These are phyloP conservation scores for Kurtzmaniella natalensis DNA, from an alignment of 1,139 yeast species.

Conservation along the genomic window DNA sequence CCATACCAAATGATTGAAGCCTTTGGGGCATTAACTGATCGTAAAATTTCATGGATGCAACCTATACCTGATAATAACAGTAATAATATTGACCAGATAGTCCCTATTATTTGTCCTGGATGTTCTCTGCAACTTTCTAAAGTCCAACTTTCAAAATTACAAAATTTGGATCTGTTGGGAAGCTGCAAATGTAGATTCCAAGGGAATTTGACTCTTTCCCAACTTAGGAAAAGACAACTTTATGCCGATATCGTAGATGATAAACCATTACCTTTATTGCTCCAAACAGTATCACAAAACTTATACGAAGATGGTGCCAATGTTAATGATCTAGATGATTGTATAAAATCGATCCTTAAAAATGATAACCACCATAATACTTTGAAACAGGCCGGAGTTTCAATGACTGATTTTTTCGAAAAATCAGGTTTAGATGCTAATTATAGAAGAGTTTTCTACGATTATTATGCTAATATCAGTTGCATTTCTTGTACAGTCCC, in stretches of 20 bases:
- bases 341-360: slow-evolving; percentile 1
- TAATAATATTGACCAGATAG: neutral
- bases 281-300: slow-evolving; percentile 3
- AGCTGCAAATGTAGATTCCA: slow-evolving; percentile 7
- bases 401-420: slow-evolving; percentile 1
- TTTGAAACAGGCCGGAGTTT: slow-evolving; percentile 1
- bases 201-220: slow-evolving; percentile 4
- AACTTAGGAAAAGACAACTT: slow-evolving; percentile 4
- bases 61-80: neutral
- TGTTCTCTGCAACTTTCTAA: slow-evolving; percentile 3
- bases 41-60: slow-evolving; percentile 1
- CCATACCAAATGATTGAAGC: slow-evolving; percentile 1
- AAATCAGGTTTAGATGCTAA: neutral
- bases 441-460: neutral
- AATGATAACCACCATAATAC: neutral
- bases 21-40: slow-evolving; percentile 2
- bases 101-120: slow-evolving; percentile 5
- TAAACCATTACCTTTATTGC: slow-evolving; percentile 4
- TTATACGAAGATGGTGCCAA: slow-evolving; percentile 2
- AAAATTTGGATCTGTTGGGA: neutral
- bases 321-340: slow-evolving; percentile 4
- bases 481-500: slow-evolving; percentile 3
- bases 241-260: slow-evolving; percentile 2
- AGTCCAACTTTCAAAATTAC: slow-evolving; percentile 1
- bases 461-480: slow-evolving; percentile 1